Evolutionary conservation across 2,329 filamentous ascomycete genomes (phyloP).

Genomic region (Pseudomassariella vexata): DNA sequence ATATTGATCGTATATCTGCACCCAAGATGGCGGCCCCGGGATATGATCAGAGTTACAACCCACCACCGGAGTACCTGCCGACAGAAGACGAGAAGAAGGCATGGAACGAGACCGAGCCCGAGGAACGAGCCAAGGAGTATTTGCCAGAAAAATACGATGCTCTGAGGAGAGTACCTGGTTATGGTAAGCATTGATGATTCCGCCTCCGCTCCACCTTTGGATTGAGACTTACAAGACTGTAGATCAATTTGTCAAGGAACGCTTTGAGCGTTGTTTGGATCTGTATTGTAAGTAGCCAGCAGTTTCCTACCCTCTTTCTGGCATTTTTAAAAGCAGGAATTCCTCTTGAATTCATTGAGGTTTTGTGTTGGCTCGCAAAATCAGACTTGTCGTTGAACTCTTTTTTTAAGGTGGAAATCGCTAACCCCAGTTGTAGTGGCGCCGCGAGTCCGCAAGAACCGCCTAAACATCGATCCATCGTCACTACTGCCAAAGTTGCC

Average conservation of each 20-base stretch:
- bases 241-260: conserved; percentile 86
- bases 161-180: conserved; percentile 86
- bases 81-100: conserved; percentile 74
- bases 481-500: conserved; percentile 90
- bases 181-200: no score
- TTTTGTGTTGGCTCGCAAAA: no score
- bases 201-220: no score
- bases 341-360: no score
- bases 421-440: no score
- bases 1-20: conserved; percentile 91
- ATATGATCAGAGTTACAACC: conserved; percentile 95
- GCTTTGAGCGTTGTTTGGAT: conserved; percentile 92
- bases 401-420: no score
- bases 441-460: conserved; percentile 84
- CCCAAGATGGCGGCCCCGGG: conserved; percentile 90
- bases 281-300: no score
- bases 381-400: no score
- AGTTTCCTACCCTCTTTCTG: no score
- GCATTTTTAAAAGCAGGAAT: no score
- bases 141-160: conserved; percentile 77
- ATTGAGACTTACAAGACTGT: no score
- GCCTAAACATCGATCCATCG: conserved; percentile 93
- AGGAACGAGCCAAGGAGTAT: conserved; percentile 87
- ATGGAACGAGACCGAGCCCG: conserved; percentile 83
- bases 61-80: conserved; percentile 88